Base-by-base conservation (phyloP, 768 basidiomycete genomes). In the Strobilomyces dryophilus region DNA sequence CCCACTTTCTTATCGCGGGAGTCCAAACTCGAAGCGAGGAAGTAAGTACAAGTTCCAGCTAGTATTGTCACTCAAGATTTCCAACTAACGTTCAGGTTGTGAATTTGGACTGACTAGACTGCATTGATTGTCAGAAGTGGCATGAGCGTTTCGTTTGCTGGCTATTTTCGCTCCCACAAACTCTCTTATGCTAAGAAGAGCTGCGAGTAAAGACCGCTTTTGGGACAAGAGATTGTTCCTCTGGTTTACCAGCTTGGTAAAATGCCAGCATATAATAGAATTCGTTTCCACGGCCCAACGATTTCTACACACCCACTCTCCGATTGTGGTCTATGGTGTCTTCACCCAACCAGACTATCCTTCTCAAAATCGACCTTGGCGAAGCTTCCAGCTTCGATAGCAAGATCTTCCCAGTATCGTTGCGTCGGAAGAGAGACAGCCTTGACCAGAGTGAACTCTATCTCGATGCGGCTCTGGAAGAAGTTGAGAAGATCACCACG, bases 331-430 rank as follows among this genome's bases (percentile, higher is more conserved):
- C 4, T 9, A 56, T 53, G 58, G 21, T 8, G 31, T 12, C 52
- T 15, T 12, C 43, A 20, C 39, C 5, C 10, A 3, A 29, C 44
- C 41, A 29, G 5, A 42, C 26, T 0, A 15, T 61, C 20, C 2
- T 61, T n/a, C n/a, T n/a, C n/a, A n/a, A n/a, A n/a, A 1, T 61
- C 1, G 0, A 15, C 8, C 55, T 61, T 43, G 60, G 60, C 1
- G 8, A 20, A 5, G 51, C 51, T 2, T 46, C 53, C 4, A 8
- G 12, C 31, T 58, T 51, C 24, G 21, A 62, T 12, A 42, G 15
- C 18, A 3, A 11, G 0, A 34, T 61, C 8, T 61, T 55, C 17
- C 60, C 61, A 15, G n/a, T 55, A 8, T 42, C 18, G 18, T 41
- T 32, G 18, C 47, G 29, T 43, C 21, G 2, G 15, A 43, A 36